Base-by-base conservation (phyloP, 2,329 filamentous ascomycete species). In the Hypoxylon sp. region DNA sequence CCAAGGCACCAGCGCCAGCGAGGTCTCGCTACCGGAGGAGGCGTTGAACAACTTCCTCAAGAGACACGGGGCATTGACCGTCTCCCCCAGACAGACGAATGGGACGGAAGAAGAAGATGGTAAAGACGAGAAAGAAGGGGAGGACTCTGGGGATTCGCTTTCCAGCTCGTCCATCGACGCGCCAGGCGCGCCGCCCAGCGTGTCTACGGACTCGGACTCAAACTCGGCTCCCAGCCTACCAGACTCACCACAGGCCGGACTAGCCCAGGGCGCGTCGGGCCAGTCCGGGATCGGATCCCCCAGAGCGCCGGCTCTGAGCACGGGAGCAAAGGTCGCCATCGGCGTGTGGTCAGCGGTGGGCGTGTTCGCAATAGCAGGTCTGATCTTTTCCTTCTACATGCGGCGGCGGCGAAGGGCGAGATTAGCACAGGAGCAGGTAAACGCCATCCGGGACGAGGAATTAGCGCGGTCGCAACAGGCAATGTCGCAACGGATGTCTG, bases 11-110 rank as follows among this genome's bases (percentile, higher is more conserved):
- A 56, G 59, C 57, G 67, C 65, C 2, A 65, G 59, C 32, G 65
- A 65, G 22, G 70, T 62, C 47, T 65, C 59, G 26, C 34, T 71
- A 19, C 68, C 70, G 3, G 59, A 62, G 22, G 65, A 71, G 6
- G 67, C 67, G 17, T 64, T 71, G 13, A 56, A 70, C 54, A 70
- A 71, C 54, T 71, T 71, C 55, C 68, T 71, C 3, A 50, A 47
- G 22, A 53, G 70, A 46, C 63, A 70, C 30, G 30, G 63, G 0
- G 30, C 65, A 13, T 20, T 20, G 17, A 59, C 51, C 4, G 24
- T 26, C 24, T 26, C 24, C 24, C 24, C 24, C 1, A 62, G 66
- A 34, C 62, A 66, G n/a, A 34, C 34, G 2, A 47, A 46, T 4
- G 13, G 43, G 13, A 28, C 53, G 7, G 39, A n/a, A 34, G 41